Evolutionary conservation across 768 basidiomycete species (phyloP).

Genomic region (Boletus tomentosulus): DNA sequence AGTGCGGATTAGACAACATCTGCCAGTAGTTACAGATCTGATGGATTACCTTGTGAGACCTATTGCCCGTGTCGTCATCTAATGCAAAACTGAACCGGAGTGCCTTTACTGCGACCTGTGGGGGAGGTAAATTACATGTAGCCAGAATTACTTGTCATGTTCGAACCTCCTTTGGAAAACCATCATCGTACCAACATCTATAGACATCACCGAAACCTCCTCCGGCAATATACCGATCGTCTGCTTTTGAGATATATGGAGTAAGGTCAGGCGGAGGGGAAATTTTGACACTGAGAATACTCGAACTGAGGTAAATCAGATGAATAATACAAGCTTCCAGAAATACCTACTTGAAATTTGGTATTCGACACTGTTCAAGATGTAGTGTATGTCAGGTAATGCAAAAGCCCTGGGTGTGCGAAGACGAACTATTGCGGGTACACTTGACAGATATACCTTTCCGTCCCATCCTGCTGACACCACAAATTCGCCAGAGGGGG

Average conservation of each 20-base stretch:
- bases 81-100: slow-evolving; percentile 12
- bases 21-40: rapidly evolving
- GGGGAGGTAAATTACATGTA: not conserved
- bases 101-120: slow-evolving; percentile 23
- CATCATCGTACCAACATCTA: slow-evolving; percentile 3
- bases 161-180: slow-evolving; percentile 5
- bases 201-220: slow-evolving; percentile 18
- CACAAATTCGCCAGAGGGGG: slow-evolving; percentile 1
- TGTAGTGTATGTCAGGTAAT: not conserved
- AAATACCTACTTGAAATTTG: not conserved
- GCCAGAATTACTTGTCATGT: not conserved
- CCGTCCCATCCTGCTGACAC: not conserved
- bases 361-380: not conserved
- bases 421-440: not conserved
- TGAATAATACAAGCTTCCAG: not conserved
- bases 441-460: not conserved
- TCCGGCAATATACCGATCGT: not conserved
- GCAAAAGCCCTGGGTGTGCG: not conserved
- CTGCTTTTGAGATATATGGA: not conserved
- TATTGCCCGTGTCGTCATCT: not conserved
- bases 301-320: not conserved
- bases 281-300: not conserved
- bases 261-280: slow-evolving; percentile 10
- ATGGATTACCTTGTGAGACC: not conserved
- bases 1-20: rapidly evolving